Conservation (phyloP, 2,329 filamentous ascomycete species). For the Teratosphaeria viscida region DNA sequence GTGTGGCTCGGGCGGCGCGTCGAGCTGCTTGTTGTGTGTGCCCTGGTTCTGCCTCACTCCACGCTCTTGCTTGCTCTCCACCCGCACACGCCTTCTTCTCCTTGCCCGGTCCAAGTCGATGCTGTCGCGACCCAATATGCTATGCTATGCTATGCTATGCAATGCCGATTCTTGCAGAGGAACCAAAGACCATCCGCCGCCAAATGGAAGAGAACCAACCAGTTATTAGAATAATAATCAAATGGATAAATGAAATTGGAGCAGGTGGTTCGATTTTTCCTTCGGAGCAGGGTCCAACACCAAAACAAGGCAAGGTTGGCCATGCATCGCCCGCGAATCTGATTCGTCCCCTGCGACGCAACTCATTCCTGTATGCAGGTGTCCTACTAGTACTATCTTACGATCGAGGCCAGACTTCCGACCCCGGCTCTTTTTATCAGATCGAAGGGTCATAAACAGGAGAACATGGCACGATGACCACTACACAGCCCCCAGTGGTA, state of each 20-base stretch:
- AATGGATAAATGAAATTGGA: neutral
- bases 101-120: neutral
- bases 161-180: neutral
- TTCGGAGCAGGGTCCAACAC: neutral
- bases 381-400: neutral
- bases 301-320: neutral
- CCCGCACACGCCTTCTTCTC: neutral
- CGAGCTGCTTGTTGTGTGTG: neutral
- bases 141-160: neutral
- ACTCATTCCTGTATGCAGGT: neutral
- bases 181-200: neutral
- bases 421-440: too few relatives aligned
- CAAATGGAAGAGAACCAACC: neutral
- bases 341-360: neutral
- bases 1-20: neutral
- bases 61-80: neutral
- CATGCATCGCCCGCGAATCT: too few relatives aligned
- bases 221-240: neutral
- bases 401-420: neutral
- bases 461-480: too few relatives aligned
- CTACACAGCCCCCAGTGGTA: too few relatives aligned
- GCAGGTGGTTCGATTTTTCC: neutral
- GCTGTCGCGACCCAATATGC: neutral
- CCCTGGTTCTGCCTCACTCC: neutral
- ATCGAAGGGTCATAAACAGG: too few relatives aligned